These are phyloP conservation scores for Boletus albobrunnescens DNA, from an alignment of 1,284 basidiomycete species.

Conservation along the genomic window DNA sequence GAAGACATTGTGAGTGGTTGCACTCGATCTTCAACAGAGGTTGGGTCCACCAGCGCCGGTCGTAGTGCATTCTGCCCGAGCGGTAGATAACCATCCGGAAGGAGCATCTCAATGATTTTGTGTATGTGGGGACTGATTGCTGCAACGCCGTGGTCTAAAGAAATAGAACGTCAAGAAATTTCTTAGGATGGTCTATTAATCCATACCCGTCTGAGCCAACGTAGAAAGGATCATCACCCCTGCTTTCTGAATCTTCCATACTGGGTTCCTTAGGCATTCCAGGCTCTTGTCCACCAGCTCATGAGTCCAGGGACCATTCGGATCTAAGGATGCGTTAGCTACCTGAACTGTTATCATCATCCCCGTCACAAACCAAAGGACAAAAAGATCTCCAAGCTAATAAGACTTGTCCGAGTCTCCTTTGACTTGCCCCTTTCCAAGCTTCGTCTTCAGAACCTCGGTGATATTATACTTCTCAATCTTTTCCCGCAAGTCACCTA, in stretches of 20 bases:
- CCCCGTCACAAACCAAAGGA: slow-evolving; percentile 12
- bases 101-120: slow-evolving; percentile 20
- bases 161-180: background rate
- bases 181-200: background rate
- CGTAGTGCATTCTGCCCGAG: too few species aligned
- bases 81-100: too few species aligned
- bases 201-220: slow-evolving; percentile 20
- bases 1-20: too few species aligned
- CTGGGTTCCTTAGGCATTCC: background rate
- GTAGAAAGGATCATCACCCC: too few species aligned
- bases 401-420: slow-evolving; percentile 21
- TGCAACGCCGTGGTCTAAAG: slow-evolving; percentile 16
- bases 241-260: slow-evolving; percentile 23
- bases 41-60: too few species aligned
- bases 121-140: slow-evolving; percentile 9
- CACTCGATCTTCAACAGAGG: too few species aligned
- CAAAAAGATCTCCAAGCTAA: slow-evolving; percentile 23
- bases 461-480: slow-evolving; percentile 14
- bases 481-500: slow-evolving; percentile 19
- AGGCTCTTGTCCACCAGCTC: slow-evolving; percentile 16
- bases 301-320: slow-evolving; percentile 1
- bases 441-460: slow-evolving; percentile 16
- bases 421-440: slow-evolving; percentile 11
- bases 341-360: background rate
- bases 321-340: slow-evolving; percentile 5